phyloP scores from a whole-genome alignment of 2,329 filamentous ascomycete genomes.

The Trichoderma citrinoviride region DNA sequence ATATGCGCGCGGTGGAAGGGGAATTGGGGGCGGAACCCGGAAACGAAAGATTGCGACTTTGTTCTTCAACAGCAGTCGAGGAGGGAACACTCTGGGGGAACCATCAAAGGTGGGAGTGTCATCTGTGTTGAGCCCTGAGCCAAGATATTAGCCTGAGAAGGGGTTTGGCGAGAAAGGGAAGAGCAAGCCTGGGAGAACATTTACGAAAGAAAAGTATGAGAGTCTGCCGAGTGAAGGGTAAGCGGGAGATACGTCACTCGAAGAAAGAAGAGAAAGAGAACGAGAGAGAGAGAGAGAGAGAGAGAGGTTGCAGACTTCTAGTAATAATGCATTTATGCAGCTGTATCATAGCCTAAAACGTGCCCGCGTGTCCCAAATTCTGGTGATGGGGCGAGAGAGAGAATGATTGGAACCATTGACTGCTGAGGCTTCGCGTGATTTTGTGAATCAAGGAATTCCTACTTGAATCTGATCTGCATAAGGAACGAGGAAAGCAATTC shows the following conservation, averaged over 20 bases:
- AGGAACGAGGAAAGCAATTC: neutral
- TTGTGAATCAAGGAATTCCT: too few species aligned
- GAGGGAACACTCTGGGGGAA: neutral
- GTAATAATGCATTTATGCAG: slow-evolving; percentile 17
- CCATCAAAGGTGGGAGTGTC: neutral
- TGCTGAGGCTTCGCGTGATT: neutral
- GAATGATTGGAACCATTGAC: neutral
- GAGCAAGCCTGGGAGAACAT: too few species aligned
- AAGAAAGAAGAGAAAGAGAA: neutral
- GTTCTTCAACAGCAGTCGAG: neutral
- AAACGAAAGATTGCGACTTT: slow-evolving; percentile 6
- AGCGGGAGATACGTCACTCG: neutral
- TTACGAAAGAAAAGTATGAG: neutral
- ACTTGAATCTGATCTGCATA: neutral
- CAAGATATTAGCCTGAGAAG: neutral
- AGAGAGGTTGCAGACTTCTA: neutral
- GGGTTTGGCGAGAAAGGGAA: neutral
- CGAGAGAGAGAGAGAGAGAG: neutral
- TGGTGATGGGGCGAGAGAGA: neutral
- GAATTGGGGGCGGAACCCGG: neutral
- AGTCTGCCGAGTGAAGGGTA: neutral
- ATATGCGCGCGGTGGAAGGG: neutral
- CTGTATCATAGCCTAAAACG: slow-evolving; percentile 25
- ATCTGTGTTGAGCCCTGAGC: neutral
- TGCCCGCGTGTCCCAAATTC: neutral